Evolutionary conservation across 495 filamentous ascomycete genomes (phyloP).

Genomic region (Penicillium waksmanii): DNA sequence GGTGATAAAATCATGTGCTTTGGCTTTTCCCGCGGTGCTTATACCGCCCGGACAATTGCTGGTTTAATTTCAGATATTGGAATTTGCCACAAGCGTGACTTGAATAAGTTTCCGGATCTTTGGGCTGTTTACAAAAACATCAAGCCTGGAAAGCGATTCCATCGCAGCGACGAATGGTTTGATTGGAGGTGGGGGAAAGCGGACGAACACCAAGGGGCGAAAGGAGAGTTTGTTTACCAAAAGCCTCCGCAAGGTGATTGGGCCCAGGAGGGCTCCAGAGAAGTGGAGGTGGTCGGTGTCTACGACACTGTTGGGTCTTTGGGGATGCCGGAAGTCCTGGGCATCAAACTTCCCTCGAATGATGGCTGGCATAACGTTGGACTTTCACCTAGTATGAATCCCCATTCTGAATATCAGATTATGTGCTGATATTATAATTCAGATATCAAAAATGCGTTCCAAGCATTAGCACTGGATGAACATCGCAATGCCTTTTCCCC

Average conservation of each 20-base stretch:
- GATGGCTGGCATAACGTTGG: constrained; percentile 25
- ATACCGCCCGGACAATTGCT: constrained; percentile 58
- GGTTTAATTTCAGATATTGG: constrained; percentile 58
- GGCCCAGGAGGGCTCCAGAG: constrained; percentile 21
- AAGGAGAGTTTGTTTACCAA: constrained; percentile 15
- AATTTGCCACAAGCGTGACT: constrained; percentile 41
- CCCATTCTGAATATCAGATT: neutral
- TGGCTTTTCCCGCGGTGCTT: constrained; percentile 64
- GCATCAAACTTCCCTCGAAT: constrained; percentile 22
- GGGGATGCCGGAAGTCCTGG: constrained; percentile 29
- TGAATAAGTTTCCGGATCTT: constrained; percentile 49
- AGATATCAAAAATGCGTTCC: constrained; percentile 61
- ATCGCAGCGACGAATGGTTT: constrained; percentile 24
- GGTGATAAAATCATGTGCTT: constrained; percentile 64
- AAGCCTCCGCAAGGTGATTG: constrained; percentile 17
- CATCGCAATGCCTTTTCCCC: constrained; percentile 54
- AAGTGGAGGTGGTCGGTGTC: constrained; percentile 58
- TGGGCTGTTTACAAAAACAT: constrained; percentile 53
- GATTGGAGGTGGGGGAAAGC: constrained; percentile 27
- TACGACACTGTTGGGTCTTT: constrained; percentile 62
- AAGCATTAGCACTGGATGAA: constrained; percentile 64
- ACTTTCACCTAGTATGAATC: constrained; percentile 23
- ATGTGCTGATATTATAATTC: constrained; percentile 1
- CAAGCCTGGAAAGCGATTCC: constrained; percentile 26
- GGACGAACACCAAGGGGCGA: constrained; percentile 28